Evolutionary conservation across 441 rosid species (phyloP).

Genomic region (Aleurites moluccanus): DNA sequence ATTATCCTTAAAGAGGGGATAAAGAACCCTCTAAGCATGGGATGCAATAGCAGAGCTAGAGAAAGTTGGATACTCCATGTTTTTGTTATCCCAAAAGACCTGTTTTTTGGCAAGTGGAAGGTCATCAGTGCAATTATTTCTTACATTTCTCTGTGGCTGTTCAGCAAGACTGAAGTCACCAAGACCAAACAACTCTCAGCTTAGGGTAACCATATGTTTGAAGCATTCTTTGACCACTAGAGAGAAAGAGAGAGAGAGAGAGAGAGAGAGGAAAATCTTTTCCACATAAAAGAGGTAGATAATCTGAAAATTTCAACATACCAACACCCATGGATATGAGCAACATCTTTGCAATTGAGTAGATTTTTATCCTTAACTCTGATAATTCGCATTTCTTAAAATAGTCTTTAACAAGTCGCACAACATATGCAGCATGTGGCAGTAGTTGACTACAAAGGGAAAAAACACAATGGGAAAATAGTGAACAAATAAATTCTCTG

Average conservation of each 20-base stretch:
- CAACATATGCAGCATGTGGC: constrained; percentile 69
- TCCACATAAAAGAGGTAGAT: not conserved
- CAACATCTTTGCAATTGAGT: constrained; percentile 52
- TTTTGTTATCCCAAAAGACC: not conserved
- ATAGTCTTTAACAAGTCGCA: constrained; percentile 60
- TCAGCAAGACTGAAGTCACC: constrained; percentile 2
- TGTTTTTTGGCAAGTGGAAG: not conserved
- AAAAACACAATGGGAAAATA: constrained; percentile 20
- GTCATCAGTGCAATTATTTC: not conserved
- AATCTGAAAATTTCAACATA: constrained; percentile 35
- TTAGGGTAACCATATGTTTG: not conserved
- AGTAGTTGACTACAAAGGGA: constrained; percentile 71
- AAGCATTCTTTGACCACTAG: not conserved
- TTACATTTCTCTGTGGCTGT: not conserved
- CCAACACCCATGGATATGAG: constrained; percentile 85
- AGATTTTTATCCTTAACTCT: constrained; percentile 66
- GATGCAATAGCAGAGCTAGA: not conserved
- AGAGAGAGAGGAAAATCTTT: not conserved
- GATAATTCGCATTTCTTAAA: constrained; percentile 66
- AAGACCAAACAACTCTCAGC: not conserved
- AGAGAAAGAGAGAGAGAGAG: not conserved
- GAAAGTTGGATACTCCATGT: not conserved
- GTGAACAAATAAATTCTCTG: not conserved
- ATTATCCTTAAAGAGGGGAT: not conserved
- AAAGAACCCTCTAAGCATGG: not conserved